These are phyloP conservation scores for Suhomyces emberorum DNA, from an alignment of 805 yeast genomes.

Conservation along the genomic window DNA sequence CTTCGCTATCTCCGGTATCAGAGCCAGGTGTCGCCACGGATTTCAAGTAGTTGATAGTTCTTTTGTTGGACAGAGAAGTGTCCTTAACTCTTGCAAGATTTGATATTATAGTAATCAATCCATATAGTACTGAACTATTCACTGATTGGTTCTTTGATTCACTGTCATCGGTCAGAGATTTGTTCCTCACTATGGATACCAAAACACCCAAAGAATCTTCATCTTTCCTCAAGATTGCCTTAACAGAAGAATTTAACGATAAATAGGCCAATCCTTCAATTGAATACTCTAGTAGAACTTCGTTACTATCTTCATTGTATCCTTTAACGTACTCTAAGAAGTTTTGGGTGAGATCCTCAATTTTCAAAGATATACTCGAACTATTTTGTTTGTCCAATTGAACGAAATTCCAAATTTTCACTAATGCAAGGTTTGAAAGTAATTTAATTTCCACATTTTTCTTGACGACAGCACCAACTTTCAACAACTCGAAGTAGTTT, in stretches of 20 bases:
- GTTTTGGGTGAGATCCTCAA: constrained; percentile 9
- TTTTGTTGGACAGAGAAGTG: constrained; percentile 21
- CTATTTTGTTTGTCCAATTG: constrained; percentile 24
- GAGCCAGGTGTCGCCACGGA: constrained; percentile 30
- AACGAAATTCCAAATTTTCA: constrained; percentile 56
- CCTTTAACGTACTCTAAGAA: constrained; percentile 10
- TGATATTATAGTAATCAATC: constrained; percentile 38
- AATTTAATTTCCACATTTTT: constrained; percentile 19
- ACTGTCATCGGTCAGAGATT: not conserved
- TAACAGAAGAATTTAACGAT: constrained; percentile 32
- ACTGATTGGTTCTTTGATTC: too few species aligned
- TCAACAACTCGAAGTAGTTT: constrained; percentile 40
- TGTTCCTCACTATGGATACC: constrained; percentile 6
- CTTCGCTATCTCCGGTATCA: constrained; percentile 20
- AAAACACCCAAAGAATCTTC: constrained; percentile 25
- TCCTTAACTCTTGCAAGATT: constrained; percentile 37
- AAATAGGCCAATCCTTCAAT: constrained; percentile 52
- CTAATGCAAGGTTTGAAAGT: constrained; percentile 44
- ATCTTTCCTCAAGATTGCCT: constrained; percentile 33
- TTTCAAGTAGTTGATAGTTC: constrained; percentile 36
- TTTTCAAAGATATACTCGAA: constrained; percentile 1
- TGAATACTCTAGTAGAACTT: constrained; percentile 12
- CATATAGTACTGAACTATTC: constrained; percentile 26
- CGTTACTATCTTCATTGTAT: constrained; percentile 4
- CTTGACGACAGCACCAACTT: constrained; percentile 27